phyloP scores from a whole-genome alignment of 2,329 filamentous ascomycete genomes.

The Penicillium sp. region DNA sequence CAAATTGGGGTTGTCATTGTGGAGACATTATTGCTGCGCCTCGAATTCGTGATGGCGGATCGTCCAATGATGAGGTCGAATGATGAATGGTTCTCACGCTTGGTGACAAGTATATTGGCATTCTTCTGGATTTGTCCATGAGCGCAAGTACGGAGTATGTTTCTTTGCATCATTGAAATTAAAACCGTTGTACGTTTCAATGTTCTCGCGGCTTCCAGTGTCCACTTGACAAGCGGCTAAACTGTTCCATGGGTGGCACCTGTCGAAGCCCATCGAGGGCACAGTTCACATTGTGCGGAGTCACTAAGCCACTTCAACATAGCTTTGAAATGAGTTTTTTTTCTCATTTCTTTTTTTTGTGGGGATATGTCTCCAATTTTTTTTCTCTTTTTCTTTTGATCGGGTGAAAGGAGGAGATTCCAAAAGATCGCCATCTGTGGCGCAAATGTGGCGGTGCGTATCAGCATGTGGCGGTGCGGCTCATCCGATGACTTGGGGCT shows the following conservation, averaged over 20 bases:
- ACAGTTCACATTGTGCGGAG: no score
- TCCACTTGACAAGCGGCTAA: no score
- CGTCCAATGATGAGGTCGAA: background rate
- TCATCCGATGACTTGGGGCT: background rate
- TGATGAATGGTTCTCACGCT: background rate
- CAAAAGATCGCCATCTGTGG: constrained; percentile 3
- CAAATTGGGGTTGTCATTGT: constrained; percentile 1
- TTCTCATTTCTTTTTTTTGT: background rate
- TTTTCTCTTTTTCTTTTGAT: background rate
- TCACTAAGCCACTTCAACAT: no score
- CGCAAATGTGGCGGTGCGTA: background rate
- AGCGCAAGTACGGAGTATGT: background rate
- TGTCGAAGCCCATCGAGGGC: no score
- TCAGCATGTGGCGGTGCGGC: background rate
- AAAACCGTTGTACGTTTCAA: no score
- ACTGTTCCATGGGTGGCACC: no score
- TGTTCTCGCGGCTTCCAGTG: no score
- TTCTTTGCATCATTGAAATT: background rate
- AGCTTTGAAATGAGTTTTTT: no score
- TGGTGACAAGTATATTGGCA: background rate
- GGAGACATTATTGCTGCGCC: constrained; percentile 1
- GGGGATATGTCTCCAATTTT: background rate
- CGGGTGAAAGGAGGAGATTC: background rate
- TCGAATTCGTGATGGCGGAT: background rate
- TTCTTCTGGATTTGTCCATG: background rate